Evolutionary conservation across 2,329 filamentous ascomycete genomes (phyloP).

Genomic region (Fusarium vanettenii): DNA sequence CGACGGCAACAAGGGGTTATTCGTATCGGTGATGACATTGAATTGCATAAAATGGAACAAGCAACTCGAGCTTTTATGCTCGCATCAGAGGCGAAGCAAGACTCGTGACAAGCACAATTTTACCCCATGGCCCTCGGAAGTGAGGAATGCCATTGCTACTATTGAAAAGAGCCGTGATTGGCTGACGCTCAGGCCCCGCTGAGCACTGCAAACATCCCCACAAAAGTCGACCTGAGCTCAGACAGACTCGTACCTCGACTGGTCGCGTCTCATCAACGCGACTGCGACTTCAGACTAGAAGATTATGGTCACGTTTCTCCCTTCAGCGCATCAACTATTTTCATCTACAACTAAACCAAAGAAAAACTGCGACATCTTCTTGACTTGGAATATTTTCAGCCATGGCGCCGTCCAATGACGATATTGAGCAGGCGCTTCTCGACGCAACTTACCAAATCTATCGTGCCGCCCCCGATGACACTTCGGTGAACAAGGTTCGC

Average conservation of each 20-base stretch:
- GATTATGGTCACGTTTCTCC: constrained; percentile 3
- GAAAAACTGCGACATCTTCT: neutral
- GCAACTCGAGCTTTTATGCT: neutral
- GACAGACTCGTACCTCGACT: neutral
- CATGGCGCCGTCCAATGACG: constrained; percentile 57
- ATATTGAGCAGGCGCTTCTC: constrained; percentile 59
- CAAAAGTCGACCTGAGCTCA: constrained; percentile 23
- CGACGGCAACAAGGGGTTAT: neutral
- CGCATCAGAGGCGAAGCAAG: neutral
- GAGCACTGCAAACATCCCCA: constrained; percentile 7
- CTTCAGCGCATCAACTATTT: neutral
- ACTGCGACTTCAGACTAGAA: constrained; percentile 19
- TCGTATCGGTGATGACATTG: neutral
- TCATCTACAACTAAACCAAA: neutral
- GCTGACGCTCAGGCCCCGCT: constrained; percentile 31
- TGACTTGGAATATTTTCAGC: neutral
- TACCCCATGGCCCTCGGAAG: neutral
- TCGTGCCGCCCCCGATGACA: constrained; percentile 55
- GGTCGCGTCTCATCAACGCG: constrained; percentile 36
- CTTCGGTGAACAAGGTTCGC: constrained; percentile 69
- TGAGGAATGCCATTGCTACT: neutral
- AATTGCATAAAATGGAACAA: neutral
- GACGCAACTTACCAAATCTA: constrained; percentile 61
- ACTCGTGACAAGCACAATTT: neutral
- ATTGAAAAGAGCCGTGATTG: constrained; percentile 29